These are phyloP conservation scores for Tripterygium wilfordii DNA, from an alignment of 177 flowering plant species.

Conservation along the genomic window DNA sequence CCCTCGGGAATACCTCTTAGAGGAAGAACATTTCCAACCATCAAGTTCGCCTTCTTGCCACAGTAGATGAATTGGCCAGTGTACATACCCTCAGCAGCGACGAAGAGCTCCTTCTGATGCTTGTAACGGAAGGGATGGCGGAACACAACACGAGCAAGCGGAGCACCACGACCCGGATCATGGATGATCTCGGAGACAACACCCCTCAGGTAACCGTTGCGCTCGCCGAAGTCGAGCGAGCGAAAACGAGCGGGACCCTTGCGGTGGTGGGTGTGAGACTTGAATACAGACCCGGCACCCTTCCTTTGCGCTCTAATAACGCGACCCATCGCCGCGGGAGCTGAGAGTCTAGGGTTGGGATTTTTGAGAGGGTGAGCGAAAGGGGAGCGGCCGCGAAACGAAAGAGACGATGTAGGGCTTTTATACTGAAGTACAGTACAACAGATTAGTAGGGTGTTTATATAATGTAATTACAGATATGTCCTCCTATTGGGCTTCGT, in stretches of 20 bases:
- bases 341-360: too few species aligned
- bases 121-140: constrained; percentile 30
- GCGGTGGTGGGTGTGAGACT: constrained; percentile 31
- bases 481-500: too few species aligned
- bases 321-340: not conserved
- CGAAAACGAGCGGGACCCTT: constrained; percentile 30
- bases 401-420: too few species aligned
- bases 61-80: constrained; percentile 33
- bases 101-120: constrained; percentile 35
- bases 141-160: constrained; percentile 26
- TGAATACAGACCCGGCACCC: constrained; percentile 36
- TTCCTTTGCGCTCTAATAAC: constrained; percentile 36
- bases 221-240: constrained; percentile 33
- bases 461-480: too few species aligned
- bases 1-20: constrained; percentile 32
- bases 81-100: constrained; percentile 34
- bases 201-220: constrained; percentile 29
- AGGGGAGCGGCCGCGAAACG: too few species aligned
- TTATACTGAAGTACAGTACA: too few species aligned
- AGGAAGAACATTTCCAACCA: constrained; percentile 28
- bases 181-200: constrained; percentile 35
- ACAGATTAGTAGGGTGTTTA: too few species aligned
- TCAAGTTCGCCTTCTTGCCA: constrained; percentile 25
- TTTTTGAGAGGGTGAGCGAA: too few species aligned
- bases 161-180: constrained; percentile 41